A percentile compares a stretch with the other conserved stretches of the same genome.
These are phyloP conservation scores for Talaromyces sp. DNA, from an alignment of 2,329 filamentous ascomycete species.

Conservation along the genomic window DNA sequence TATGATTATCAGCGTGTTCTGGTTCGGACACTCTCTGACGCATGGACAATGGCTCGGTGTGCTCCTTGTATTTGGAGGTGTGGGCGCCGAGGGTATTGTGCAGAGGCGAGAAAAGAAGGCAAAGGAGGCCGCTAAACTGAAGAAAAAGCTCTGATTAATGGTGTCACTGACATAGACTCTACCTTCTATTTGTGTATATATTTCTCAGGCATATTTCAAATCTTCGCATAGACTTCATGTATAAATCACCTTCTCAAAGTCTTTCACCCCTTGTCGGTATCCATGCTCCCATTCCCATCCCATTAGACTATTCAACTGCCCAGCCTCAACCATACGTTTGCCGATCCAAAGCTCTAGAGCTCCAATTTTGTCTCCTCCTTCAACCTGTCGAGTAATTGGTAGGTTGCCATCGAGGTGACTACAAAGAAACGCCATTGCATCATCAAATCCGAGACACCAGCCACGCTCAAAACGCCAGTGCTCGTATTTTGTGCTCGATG, in stretches of 20 bases:
- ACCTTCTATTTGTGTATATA: background rate
- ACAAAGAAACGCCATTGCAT: constrained; percentile 48
- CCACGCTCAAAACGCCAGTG: constrained; percentile 55
- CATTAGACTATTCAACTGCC: constrained; percentile 41
- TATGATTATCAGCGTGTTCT: constrained; percentile 93
- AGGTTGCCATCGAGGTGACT: constrained; percentile 35
- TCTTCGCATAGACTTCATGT: constrained; percentile 9
- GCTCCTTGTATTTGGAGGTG: constrained; percentile 86
- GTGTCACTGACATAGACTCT: background rate
- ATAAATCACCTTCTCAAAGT: constrained; percentile 28
- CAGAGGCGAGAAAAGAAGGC: constrained; percentile 76
- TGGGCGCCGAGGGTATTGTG: constrained; percentile 84
- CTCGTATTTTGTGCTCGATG: constrained; percentile 42
- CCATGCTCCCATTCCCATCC: constrained; percentile 44
- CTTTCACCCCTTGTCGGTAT: constrained; percentile 33
- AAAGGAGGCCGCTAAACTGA: constrained; percentile 64
- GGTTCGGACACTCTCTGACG: constrained; percentile 84
- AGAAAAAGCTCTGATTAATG: constrained; percentile 27
- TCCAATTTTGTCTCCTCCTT: constrained; percentile 50
- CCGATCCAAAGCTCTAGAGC: constrained; percentile 57
- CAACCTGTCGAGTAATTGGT: constrained; percentile 25
- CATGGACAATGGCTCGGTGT: constrained; percentile 94
- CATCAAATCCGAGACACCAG: constrained; percentile 55
- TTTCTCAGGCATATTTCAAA: background rate
- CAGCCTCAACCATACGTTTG: constrained; percentile 53